phyloP scores from a whole-genome alignment of 352 stramenopile species.

The Globisporangium canariense region DNA sequence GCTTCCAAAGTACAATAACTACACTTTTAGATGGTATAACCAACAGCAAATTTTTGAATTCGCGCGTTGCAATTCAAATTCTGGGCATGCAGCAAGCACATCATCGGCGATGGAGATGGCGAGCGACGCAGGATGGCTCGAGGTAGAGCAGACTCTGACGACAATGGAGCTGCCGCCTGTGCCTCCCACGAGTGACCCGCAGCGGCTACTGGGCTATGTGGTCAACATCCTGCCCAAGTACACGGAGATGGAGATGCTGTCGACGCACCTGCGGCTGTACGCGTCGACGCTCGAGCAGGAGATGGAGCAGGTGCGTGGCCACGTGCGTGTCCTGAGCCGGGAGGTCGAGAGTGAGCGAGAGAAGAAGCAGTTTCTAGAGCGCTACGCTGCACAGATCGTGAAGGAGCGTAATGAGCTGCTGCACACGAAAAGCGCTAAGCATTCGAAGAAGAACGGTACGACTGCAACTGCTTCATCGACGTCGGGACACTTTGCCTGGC shows the following conservation, averaged over 20 bases:
- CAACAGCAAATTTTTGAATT: too few relatives aligned
- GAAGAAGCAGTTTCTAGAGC: conserved; percentile 78
- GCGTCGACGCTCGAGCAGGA: conserved; percentile 70
- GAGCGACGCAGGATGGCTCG: conserved; percentile 36
- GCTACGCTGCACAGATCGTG: conserved; percentile 78
- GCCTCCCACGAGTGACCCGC: conserved; percentile 69
- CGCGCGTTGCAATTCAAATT: too few relatives aligned
- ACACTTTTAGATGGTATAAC: too few relatives aligned
- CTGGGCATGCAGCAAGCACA: conserved; percentile 4
- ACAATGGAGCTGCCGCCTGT: conserved; percentile 52
- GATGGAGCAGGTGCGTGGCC: conserved; percentile 65
- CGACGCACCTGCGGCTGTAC: conserved; percentile 73
- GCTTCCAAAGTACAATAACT: too few relatives aligned
- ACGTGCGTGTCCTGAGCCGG: conserved; percentile 49
- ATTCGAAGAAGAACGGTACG: conserved; percentile 35
- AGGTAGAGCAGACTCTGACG: conserved; percentile 54
- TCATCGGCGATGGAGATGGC: conserved; percentile 12
- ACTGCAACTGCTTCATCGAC: background rate
- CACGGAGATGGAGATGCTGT: conserved; percentile 79
- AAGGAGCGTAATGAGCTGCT: conserved; percentile 84
- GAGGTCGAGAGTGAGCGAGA: conserved; percentile 55
- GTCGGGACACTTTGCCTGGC: conserved; percentile 62
- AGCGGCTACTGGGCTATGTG: conserved; percentile 73
- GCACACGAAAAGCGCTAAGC: conserved; percentile 40
- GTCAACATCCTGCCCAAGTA: conserved; percentile 74